Percentiles rank a stretch among this genome's conserved stretches.
Evolutionary conservation across 106 monocot species (phyloP).

Genomic region (Dioscorea zingiberensis): DNA sequence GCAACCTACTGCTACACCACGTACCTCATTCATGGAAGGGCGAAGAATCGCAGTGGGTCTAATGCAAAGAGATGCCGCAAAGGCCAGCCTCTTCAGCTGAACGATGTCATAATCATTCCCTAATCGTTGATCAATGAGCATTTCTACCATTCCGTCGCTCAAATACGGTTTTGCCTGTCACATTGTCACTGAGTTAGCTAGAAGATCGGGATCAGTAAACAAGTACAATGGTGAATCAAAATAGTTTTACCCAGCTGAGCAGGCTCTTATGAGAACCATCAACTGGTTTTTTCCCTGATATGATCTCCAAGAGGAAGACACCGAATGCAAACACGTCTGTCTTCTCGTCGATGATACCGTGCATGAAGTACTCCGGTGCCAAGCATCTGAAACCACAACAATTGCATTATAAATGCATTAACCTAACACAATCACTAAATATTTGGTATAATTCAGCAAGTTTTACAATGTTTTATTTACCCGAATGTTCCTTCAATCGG

Average conservation of each 20-base stretch:
- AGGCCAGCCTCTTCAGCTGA: constrained; percentile 52
- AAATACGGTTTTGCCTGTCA: constrained; percentile 57
- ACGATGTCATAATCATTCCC: constrained; percentile 43
- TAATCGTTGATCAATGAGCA: constrained; percentile 50
- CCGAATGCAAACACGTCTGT: constrained; percentile 87
- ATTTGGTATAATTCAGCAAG: too few relatives aligned
- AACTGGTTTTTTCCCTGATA: constrained; percentile 73
- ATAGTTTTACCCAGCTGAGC: constrained; percentile 52
- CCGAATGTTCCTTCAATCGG: constrained; percentile 80
- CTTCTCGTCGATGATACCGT: constrained; percentile 83
- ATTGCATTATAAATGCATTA: background rate
- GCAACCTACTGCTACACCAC: background rate
- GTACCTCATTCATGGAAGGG: constrained; percentile 80
- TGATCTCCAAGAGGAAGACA: constrained; percentile 70
- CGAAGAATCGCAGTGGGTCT: constrained; percentile 42
- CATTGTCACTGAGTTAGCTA: background rate
- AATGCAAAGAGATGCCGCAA: constrained; percentile 64
- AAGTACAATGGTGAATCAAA: background rate
- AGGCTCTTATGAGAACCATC: constrained; percentile 73
- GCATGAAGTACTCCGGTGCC: constrained; percentile 86
- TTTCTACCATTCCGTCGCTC: constrained; percentile 30
- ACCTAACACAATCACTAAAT: too few relatives aligned
- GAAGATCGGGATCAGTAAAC: background rate
- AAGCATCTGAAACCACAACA: constrained; percentile 42
- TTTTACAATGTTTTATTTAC: constrained; percentile 11